Evolutionary conservation across 768 basidiomycete species (phyloP).

Genomic region (Tulasnella sp.): DNA sequence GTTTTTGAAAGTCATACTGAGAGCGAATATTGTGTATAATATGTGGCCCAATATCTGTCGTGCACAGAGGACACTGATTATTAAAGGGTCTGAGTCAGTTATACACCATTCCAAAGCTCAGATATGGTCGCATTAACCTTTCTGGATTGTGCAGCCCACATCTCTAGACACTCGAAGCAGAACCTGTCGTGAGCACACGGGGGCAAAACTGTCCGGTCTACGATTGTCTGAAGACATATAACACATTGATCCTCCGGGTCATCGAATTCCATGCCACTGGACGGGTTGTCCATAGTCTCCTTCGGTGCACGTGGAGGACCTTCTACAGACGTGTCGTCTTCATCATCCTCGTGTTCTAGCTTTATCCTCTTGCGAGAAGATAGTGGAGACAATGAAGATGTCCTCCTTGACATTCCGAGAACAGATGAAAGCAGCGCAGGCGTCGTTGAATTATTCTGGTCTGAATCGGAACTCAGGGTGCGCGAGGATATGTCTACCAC

Average conservation of each 20-base stretch:
- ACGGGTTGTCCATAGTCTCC: not conserved
- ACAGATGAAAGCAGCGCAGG: too few species aligned
- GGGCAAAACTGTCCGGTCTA: slow-evolving; percentile 72
- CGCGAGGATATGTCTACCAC: too few species aligned
- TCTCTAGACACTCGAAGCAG: slow-evolving; percentile 79
- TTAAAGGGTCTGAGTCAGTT: not conserved
- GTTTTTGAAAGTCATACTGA: slow-evolving; percentile 69
- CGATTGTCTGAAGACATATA: slow-evolving; percentile 71
- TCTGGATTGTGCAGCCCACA: slow-evolving; percentile 53
- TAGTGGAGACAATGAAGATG: too few species aligned
- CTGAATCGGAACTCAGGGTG: too few species aligned
- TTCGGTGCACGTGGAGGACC: not conserved
- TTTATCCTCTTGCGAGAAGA: too few species aligned
- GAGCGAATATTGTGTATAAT: slow-evolving; percentile 72
- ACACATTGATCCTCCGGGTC: slow-evolving; percentile 56
- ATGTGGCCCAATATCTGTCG: slow-evolving; percentile 37
- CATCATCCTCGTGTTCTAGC: not conserved
- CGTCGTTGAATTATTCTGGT: too few species aligned
- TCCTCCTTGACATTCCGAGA: too few species aligned
- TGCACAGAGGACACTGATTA: slow-evolving; percentile 21
- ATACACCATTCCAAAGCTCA: not conserved
- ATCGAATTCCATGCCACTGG: slow-evolving; percentile 24
- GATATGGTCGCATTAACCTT: slow-evolving; percentile 14
- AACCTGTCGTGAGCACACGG: slow-evolving; percentile 60
- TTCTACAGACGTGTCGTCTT: not conserved